Conservation (phyloP, 345 rosid species). For the Hibiscus syriacus region DNA sequence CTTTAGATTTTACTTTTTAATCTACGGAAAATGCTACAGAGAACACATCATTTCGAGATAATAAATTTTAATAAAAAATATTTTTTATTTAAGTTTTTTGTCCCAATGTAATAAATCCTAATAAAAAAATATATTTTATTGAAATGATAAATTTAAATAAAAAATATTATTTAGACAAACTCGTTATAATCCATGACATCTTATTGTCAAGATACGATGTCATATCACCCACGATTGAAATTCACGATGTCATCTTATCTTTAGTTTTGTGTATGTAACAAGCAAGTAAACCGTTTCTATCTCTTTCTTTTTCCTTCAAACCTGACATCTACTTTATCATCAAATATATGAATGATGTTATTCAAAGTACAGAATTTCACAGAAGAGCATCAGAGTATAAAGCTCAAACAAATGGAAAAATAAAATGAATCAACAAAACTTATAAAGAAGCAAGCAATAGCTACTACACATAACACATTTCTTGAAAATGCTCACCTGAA, state of each 20-base stretch:
- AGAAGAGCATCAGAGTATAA: neutral
- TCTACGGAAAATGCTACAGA: too few relatives aligned
- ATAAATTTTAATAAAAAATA: too few relatives aligned
- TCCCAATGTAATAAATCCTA: too few relatives aligned
- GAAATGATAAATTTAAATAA: too few relatives aligned
- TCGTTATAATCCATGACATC: neutral
- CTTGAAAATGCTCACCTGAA: slow-evolving; percentile 45
- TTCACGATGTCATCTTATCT: neutral
- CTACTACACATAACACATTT: neutral
- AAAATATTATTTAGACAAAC: too few relatives aligned
- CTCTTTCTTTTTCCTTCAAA: neutral
- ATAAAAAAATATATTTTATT: too few relatives aligned
- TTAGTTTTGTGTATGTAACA: neutral
- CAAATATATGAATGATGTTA: neutral
- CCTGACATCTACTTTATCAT: neutral
- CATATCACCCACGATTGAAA: neutral
- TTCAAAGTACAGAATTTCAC: neutral
- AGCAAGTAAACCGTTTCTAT: neutral
- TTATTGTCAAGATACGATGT: neutral
- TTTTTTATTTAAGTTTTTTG: too few relatives aligned
- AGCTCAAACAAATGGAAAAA: neutral
- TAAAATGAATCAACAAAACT: neutral
- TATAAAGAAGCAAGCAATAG: neutral
- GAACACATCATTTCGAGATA: too few relatives aligned
- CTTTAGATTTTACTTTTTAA: too few relatives aligned